A percentile compares a stretch with the other conserved stretches of the same genome.
Conservation (phyloP, 176 grass and related monocot genomes). For the Carex kokanica region DNA sequence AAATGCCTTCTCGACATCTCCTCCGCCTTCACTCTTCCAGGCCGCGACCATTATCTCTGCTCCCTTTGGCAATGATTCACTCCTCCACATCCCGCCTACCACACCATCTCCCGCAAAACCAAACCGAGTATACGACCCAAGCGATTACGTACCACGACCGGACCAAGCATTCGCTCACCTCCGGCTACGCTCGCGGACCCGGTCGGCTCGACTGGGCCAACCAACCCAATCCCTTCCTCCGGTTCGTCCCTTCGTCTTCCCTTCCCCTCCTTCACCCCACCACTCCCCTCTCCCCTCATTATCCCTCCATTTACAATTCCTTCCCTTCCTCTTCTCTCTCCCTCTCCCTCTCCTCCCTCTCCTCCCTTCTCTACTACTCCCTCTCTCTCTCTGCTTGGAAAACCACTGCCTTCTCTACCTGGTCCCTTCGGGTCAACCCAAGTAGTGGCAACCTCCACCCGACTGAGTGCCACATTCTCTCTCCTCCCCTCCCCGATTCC, state of each 20-base stretch:
- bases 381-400: constrained; percentile 95
- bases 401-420: constrained; percentile 61
- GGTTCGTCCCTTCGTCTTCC: constrained; percentile 39
- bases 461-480: constrained; percentile 70
- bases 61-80: constrained; percentile 34
- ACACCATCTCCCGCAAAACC: constrained; percentile 21
- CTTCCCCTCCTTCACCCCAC: constrained; percentile 34
- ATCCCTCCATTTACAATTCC: constrained; percentile 26
- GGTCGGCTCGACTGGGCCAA: constrained; percentile 90
- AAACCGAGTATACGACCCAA: background rate
- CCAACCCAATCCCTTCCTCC: constrained; percentile 96
- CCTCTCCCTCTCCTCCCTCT: constrained; percentile 49
- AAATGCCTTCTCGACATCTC: constrained; percentile 12
- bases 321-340: constrained; percentile 24
- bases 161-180: constrained; percentile 77
- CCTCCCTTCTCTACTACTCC: constrained; percentile 72
- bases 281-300: constrained; percentile 32
- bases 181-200: constrained; percentile 76
- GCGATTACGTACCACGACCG: constrained; percentile 63
- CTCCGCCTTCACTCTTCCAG: background rate
- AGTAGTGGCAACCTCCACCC: constrained; percentile 97
- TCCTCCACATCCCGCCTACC: constrained; percentile 12
- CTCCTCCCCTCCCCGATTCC: constrained; percentile 26
- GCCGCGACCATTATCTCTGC: background rate
- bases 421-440: constrained; percentile 91